Conservation (phyloP, 768 basidiomycete genomes). For the Omphalotus guepiniiformis region DNA sequence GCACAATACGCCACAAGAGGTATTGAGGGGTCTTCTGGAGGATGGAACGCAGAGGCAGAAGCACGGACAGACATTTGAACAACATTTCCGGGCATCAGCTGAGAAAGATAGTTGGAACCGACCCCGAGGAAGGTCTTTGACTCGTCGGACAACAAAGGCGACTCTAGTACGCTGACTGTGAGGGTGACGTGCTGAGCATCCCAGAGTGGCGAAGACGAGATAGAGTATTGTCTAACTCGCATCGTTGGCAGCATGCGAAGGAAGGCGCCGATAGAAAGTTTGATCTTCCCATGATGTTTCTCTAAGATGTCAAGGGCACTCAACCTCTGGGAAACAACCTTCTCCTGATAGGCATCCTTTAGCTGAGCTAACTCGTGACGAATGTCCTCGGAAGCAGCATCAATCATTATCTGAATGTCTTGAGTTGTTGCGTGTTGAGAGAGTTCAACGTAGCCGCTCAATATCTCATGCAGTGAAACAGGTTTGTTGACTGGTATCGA, state of each 20-base stretch:
- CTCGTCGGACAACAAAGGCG: conserved; percentile 30
- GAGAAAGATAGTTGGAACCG: conserved; percentile 41
- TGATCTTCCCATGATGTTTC: conserved; percentile 26
- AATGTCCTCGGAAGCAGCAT: conserved; percentile 22
- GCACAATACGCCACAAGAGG: conserved; percentile 44
- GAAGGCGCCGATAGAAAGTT: conserved; percentile 32
- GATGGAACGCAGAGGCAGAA: conserved; percentile 38
- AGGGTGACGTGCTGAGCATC: conserved; percentile 38
- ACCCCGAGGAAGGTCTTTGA: conserved; percentile 38
- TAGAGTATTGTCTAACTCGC: conserved; percentile 47
- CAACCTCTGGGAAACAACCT: conserved; percentile 31
- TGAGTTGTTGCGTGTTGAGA: conserved; percentile 42
- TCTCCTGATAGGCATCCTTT: conserved; percentile 24
- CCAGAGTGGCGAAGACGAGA: conserved; percentile 45
- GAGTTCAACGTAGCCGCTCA: conserved; percentile 44
- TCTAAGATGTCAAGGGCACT: conserved; percentile 42
- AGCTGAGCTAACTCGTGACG: conserved; percentile 26
- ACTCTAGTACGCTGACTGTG: conserved; percentile 40
- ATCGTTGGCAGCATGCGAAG: conserved; percentile 41
- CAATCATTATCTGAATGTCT: conserved; percentile 31
- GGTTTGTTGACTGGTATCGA: conserved; percentile 36
- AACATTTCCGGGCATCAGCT: conserved; percentile 33
- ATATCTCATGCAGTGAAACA: conserved; percentile 31
- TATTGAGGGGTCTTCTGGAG: conserved; percentile 33
- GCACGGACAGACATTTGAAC: conserved; percentile 40